Evolutionary conservation across 495 filamentous ascomycete genomes (phyloP).

Genomic region (Tuber indicum): DNA sequence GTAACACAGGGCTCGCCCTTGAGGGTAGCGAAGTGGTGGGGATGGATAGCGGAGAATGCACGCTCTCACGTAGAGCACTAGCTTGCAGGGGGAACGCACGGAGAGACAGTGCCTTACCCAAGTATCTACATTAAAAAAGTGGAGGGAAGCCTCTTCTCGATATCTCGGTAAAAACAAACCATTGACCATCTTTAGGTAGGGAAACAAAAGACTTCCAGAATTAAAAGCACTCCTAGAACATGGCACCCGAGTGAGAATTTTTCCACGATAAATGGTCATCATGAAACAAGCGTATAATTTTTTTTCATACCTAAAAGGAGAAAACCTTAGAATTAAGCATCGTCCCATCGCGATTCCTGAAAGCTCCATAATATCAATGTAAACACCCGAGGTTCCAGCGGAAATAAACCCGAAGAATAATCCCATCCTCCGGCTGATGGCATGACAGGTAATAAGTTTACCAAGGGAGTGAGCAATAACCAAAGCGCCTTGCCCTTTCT

Average conservation of each 20-base stretch:
- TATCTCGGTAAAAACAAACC: slow-evolving; percentile 67
- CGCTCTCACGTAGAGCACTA: slow-evolving; percentile 49
- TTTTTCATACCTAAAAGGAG: slow-evolving; percentile 60
- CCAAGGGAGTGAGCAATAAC: slow-evolving; percentile 88
- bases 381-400: slow-evolving; percentile 76
- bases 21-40: neutral
- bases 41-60: slow-evolving; percentile 25
- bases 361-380: slow-evolving; percentile 81
- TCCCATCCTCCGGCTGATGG: slow-evolving; percentile 78
- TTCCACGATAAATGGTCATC: neutral
- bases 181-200: slow-evolving; percentile 78
- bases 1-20: too few species aligned
- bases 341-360: slow-evolving; percentile 87
- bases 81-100: slow-evolving; percentile 56
- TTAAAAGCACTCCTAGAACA: slow-evolving; percentile 67
- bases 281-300: neutral
- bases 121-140: slow-evolving; percentile 73
- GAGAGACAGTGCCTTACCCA: slow-evolving; percentile 77
- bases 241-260: neutral
- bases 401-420: slow-evolving; percentile 83
- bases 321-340: slow-evolving; percentile 82
- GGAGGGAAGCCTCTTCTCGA: slow-evolving; percentile 71
- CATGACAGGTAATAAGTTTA: slow-evolving; percentile 82
- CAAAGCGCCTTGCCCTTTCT: slow-evolving; percentile 58
- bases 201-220: slow-evolving; percentile 80